Conservation (phyloP, 2,329 filamentous ascomycete species). For the Macrophomina phaseolina region DNA sequence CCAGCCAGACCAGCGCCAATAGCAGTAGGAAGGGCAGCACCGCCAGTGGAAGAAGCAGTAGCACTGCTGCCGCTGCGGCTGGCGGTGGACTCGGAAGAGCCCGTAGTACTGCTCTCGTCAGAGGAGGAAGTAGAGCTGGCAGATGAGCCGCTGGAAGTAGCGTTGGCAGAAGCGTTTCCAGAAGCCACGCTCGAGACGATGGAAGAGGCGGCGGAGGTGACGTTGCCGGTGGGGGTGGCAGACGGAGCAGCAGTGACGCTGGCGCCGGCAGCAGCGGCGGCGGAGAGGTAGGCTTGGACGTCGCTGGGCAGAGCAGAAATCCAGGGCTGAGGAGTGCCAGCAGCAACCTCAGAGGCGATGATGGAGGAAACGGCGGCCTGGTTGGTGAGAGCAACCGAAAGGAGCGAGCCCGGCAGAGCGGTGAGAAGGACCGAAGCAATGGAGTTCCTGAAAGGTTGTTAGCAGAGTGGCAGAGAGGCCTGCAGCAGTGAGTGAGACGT, state of each 20-base stretch:
- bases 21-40: constrained; percentile 44
- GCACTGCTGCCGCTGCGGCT: constrained; percentile 30
- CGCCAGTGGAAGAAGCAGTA: constrained; percentile 34
- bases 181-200: constrained; percentile 30
- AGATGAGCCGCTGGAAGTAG: constrained; percentile 33
- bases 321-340: constrained; percentile 52
- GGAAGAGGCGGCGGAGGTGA: constrained; percentile 33
- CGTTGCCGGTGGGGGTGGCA: constrained; percentile 30
- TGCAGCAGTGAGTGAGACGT: background rate
- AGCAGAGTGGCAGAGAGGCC: background rate
- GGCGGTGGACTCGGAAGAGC: constrained; percentile 17
- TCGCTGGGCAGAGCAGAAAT: constrained; percentile 52
- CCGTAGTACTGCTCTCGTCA: constrained; percentile 34
- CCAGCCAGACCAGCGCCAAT: constrained; percentile 49
- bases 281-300: constrained; percentile 49
- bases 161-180: constrained; percentile 24
- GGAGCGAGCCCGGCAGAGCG: constrained; percentile 50
- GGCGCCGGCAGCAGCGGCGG: constrained; percentile 21
- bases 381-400: constrained; percentile 50
- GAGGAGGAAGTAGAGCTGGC: constrained; percentile 32
- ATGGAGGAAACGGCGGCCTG: constrained; percentile 47
- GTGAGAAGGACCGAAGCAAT: constrained; percentile 46
- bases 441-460: background rate
- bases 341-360: constrained; percentile 51
- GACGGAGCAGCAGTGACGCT: constrained; percentile 17